Evolutionary conservation across 148 eudicot genomes (phyloP).

Genomic region (Polygonum maritimum): DNA sequence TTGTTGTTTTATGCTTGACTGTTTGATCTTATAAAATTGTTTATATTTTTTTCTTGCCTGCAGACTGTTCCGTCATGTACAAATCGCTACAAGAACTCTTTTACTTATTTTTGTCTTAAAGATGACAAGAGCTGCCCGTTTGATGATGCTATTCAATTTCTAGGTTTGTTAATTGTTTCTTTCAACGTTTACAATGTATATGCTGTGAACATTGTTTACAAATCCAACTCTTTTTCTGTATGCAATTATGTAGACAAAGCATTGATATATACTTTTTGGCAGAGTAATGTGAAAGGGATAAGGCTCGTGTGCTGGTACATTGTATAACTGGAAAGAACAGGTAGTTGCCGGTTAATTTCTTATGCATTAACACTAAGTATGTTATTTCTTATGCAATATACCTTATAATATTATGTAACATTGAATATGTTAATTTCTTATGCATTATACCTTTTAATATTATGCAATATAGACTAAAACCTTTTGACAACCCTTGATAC

Average conservation of each 20-base stretch:
- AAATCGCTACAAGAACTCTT: conserved; percentile 90
- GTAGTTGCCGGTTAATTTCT: conserved; percentile 18
- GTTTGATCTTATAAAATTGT: conserved; percentile 5
- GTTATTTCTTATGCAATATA: too few species aligned
- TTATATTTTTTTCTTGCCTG: conserved; percentile 19
- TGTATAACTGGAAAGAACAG: conserved; percentile 96
- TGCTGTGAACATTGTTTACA: background rate
- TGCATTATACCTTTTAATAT: too few species aligned
- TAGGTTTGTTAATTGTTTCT: conserved; percentile 42
- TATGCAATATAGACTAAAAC: too few species aligned
- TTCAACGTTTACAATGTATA: background rate
- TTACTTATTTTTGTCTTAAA: conserved; percentile 14
- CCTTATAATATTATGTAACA: too few species aligned
- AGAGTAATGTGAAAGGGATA: conserved; percentile 89
- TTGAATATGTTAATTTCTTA: too few species aligned
- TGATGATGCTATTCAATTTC: conserved; percentile 23
- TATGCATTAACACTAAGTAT: too few species aligned
- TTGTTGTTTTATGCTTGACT: background rate
- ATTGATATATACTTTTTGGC: conserved; percentile 23
- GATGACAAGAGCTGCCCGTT: too few species aligned
- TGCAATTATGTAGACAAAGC: background rate
- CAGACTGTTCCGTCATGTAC: conserved; percentile 98
- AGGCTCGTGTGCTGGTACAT: conserved; percentile 90
- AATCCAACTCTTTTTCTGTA: background rate
- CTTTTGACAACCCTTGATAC: too few species aligned